Evolutionary conservation across 192 early-diverging fungal genomes (phyloP).

Genomic region (Mortierella claussenii): DNA sequence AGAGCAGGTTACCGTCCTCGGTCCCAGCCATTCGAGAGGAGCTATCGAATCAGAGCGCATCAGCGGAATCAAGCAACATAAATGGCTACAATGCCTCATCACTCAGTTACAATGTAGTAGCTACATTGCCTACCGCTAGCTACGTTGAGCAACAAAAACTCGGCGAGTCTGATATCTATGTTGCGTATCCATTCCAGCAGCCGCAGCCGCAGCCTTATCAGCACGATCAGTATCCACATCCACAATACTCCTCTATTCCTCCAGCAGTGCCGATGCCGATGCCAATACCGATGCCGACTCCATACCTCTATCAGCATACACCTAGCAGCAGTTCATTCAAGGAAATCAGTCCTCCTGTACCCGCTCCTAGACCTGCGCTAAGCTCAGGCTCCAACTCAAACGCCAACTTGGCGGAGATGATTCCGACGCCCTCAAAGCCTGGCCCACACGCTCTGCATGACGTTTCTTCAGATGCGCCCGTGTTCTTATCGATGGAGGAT

Average conservation of each 20-base stretch:
- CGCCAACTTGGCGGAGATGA: not conserved
- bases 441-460: conserved; percentile 46
- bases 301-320: not conserved
- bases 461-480: conserved; percentile 17
- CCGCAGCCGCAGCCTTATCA: not conserved
- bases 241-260: not conserved
- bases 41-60: not conserved
- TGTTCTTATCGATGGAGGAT: conserved; percentile 22
- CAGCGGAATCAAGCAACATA: not conserved
- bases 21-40: not conserved
- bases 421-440: conserved; percentile 5
- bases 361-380: not conserved
- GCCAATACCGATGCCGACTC: not conserved
- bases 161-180: not conserved
- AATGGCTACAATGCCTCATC: not conserved
- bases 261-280: not conserved
- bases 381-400: not conserved
- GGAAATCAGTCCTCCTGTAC: not conserved
- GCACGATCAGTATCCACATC: not conserved
- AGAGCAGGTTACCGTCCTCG: not conserved
- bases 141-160: not conserved
- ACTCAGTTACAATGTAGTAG: not conserved
- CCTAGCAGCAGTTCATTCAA: not conserved
- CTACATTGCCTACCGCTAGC: not conserved
- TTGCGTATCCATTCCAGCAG: not conserved